These are phyloP conservation scores for Aspergillus sp. DNA, from an alignment of 2,329 filamentous ascomycete genomes.

Conservation along the genomic window DNA sequence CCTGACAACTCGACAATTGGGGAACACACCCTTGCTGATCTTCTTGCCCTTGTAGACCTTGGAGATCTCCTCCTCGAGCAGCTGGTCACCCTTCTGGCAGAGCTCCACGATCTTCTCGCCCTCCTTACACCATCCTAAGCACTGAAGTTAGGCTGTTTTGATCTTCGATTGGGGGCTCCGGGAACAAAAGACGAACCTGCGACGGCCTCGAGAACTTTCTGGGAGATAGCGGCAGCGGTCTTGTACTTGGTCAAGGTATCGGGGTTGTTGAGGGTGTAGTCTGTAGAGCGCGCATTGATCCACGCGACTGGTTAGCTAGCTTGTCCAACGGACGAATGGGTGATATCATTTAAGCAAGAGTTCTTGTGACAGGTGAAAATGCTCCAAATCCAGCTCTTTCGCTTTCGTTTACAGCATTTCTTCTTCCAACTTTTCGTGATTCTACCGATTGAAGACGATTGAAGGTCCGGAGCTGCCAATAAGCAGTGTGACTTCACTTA, in stretches of 20 bases:
- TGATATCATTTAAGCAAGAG: background rate
- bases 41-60: conserved; percentile 99
- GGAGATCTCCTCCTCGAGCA: conserved; percentile 83
- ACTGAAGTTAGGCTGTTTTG: background rate
- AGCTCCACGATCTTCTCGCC: conserved; percentile 89
- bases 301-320: background rate
- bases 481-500: conserved; percentile 19
- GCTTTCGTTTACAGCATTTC: no score
- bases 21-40: conserved; percentile 69
- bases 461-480: background rate
- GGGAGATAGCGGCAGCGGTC: conserved; percentile 87
- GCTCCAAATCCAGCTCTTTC: no score
- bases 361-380: background rate
- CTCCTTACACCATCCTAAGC: conserved; percentile 61
- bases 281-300: conserved; percentile 38
- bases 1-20: background rate
- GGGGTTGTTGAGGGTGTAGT: conserved; percentile 84
- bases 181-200: conserved; percentile 42
- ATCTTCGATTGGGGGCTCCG: background rate
- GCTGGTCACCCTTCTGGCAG: conserved; percentile 91
- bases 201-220: conserved; percentile 89
- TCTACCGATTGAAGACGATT: background rate
- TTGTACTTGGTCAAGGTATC: conserved; percentile 99
- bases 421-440: background rate
- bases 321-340: conserved; percentile 7